These are phyloP conservation scores for Volvox africanus DNA, from an alignment of 139 green algal species.

Conservation along the genomic window DNA sequence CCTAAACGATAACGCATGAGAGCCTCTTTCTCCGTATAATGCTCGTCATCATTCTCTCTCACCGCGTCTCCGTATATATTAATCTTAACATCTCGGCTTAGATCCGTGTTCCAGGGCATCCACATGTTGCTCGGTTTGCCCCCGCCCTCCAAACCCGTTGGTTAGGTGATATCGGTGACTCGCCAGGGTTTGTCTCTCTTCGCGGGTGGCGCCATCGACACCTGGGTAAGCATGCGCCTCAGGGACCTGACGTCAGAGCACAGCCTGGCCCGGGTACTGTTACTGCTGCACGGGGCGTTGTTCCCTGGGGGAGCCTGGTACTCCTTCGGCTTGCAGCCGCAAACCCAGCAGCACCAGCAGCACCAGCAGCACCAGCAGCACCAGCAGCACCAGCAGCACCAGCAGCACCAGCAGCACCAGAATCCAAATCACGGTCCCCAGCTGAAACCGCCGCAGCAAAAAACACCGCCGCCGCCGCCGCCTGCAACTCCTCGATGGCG, in stretches of 20 bases:
- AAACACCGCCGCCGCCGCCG: background rate
- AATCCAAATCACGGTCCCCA: too few species aligned
- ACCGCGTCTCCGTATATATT: background rate
- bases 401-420: background rate
- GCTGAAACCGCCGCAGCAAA: background rate
- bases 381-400: background rate
- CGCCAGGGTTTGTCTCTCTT: conserved; percentile 82
- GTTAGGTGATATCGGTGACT: conserved; percentile 55
- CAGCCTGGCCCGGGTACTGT: conserved; percentile 76
- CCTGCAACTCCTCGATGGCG: conserved; percentile 10
- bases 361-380: background rate
- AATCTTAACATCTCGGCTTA: too few species aligned
- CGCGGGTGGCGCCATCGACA: conserved; percentile 83
- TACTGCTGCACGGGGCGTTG: conserved; percentile 72
- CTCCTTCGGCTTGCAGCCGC: conserved; percentile 28
- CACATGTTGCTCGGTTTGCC: background rate
- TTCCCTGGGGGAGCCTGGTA: conserved; percentile 84
- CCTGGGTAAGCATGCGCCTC: conserved; percentile 68
- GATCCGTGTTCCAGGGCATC: background rate
- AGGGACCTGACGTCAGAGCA: conserved; percentile 69
- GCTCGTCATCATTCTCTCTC: background rate
- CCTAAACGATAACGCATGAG: too few species aligned
- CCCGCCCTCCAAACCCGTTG: background rate
- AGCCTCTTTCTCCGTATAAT: background rate
- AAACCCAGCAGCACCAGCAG: background rate